Evolutionary conservation across 2,329 filamentous ascomycete genomes (phyloP).

Genomic region (Pseudodiploospora longispora): DNA sequence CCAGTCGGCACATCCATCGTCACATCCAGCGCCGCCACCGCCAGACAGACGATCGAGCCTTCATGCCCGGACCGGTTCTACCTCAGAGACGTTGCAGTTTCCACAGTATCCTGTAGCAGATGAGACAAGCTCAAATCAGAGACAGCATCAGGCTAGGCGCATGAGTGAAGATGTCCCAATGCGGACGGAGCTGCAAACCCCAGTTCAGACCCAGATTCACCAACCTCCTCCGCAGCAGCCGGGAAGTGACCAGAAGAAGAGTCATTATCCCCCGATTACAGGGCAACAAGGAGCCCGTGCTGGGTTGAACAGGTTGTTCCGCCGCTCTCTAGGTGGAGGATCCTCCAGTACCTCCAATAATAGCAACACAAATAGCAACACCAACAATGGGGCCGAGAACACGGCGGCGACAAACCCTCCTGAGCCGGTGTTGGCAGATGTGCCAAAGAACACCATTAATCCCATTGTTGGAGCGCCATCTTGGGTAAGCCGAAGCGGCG

Average conservation of each 20-base stretch:
- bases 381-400: constrained; percentile 7
- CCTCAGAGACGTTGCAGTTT: constrained; percentile 11
- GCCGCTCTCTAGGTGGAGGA: constrained; percentile 37
- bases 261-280: constrained; percentile 43
- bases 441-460: constrained; percentile 12
- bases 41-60: constrained; percentile 48
- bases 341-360: constrained; percentile 11
- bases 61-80: constrained; percentile 35
- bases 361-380: constrained; percentile 4
- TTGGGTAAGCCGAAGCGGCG: constrained; percentile 27
- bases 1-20: constrained; percentile 27
- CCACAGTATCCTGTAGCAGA: constrained; percentile 2
- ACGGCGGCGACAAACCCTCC: constrained; percentile 2
- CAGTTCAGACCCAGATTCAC: constrained; percentile 15
- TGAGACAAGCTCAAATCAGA: constrained; percentile 11
- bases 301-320: constrained; percentile 43
- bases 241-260: constrained; percentile 25
- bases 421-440: constrained; percentile 5
- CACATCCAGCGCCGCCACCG: constrained; percentile 34
- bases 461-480: constrained; percentile 30
- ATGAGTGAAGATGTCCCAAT: constrained; percentile 25
- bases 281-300: constrained; percentile 34
- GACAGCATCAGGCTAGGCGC: constrained; percentile 8
- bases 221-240: constrained; percentile 10
- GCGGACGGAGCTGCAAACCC: constrained; percentile 16